Base-by-base conservation (phyloP, 2,329 filamentous ascomycete genomes). In the Penicillium sp. region DNA sequence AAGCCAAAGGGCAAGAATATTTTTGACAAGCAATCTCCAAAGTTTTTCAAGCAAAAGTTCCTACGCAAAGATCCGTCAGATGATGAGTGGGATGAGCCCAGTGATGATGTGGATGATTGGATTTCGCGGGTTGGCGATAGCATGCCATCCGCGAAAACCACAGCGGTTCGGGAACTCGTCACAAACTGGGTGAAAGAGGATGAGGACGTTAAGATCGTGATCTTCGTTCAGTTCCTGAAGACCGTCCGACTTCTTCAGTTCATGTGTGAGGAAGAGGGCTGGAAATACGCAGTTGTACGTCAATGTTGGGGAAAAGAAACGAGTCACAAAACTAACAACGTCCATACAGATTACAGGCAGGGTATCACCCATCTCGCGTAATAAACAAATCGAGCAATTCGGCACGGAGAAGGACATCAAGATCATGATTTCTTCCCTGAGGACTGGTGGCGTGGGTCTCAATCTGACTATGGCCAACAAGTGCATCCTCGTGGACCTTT, bases 191-290 rank as follows among this genome's bases (percentile, higher is more conserved):
- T 40, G 13, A 27, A 40, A 40, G 74, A 81, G 13, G 77, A 80
- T 4, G 73, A 75, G 0, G 50, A 73, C 0, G 77, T 78, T 40
- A 87, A 88, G 69, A 79, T 86, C 45, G 83, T 83, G 56, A 71
- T 87, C 45, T 88, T 86, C 61, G 83, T 81, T 0, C 83, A 87
- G 61, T 88, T 84, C 58, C 68, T 82, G 2, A 71, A 77, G 3
- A 80, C 86, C 63, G 76, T 84, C 6, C 66, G 74, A 0, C 81
- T 87, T 19, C 63, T 87, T 2, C 68, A 61, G 0, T 75, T 72
- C 1, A 74, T 87, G 39, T 87, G 82, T 65, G 31, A 72, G 0
- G 65, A 71, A 2, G 80, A 86, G 59, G 62, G 67, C 0, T 60
- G 59, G 51, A 13, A 31, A 21, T 53, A 21, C 5, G 9, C 15